These are phyloP conservation scores for Pythium chondricola DNA, from an alignment of 352 stramenopile species.

Conservation along the genomic window DNA sequence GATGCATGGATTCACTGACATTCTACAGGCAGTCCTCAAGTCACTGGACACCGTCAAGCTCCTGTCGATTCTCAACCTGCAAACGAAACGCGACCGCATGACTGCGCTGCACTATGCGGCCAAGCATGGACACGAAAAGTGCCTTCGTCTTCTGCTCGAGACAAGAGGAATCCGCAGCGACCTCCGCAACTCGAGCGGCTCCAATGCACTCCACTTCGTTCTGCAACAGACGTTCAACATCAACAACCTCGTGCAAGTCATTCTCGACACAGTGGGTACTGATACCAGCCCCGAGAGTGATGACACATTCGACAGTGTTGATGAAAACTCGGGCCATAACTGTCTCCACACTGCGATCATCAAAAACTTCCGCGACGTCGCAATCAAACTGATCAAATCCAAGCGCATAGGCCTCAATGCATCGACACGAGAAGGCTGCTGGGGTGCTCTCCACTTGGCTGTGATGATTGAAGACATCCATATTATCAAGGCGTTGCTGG, in stretches of 20 bases:
- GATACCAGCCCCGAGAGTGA: slow-evolving; percentile 6
- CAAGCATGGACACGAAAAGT: slow-evolving; percentile 32
- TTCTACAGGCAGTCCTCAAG: slow-evolving; percentile 21
- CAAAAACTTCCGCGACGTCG: slow-evolving; percentile 50
- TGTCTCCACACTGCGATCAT: slow-evolving; percentile 57
- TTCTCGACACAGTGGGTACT: slow-evolving; percentile 18
- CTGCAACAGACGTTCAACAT: slow-evolving; percentile 61
- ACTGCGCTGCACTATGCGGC: slow-evolving; percentile 49
- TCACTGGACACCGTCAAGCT: slow-evolving; percentile 10
- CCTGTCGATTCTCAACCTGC: slow-evolving; percentile 26
- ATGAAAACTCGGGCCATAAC: slow-evolving; percentile 38
- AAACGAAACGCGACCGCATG: slow-evolving; percentile 27
- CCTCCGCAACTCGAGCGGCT: slow-evolving; percentile 29
- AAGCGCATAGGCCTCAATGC: slow-evolving; percentile 43
- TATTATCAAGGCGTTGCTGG: slow-evolving; percentile 38
- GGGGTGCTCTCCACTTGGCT: slow-evolving; percentile 56
- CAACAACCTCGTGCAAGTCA: slow-evolving; percentile 37
- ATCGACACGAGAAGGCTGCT: slow-evolving; percentile 35
- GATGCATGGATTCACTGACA: slow-evolving; percentile 29
- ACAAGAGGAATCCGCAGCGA: slow-evolving; percentile 16
- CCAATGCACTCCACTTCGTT: slow-evolving; percentile 55
- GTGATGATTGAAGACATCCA: slow-evolving; percentile 50
- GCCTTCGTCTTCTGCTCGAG: slow-evolving; percentile 30
- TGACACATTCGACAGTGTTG: slow-evolving; percentile 35
- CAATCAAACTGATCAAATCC: slow-evolving; percentile 29